Conservation (phyloP, 768 basidiomycete genomes). For the Naganishia randhawae region DNA sequence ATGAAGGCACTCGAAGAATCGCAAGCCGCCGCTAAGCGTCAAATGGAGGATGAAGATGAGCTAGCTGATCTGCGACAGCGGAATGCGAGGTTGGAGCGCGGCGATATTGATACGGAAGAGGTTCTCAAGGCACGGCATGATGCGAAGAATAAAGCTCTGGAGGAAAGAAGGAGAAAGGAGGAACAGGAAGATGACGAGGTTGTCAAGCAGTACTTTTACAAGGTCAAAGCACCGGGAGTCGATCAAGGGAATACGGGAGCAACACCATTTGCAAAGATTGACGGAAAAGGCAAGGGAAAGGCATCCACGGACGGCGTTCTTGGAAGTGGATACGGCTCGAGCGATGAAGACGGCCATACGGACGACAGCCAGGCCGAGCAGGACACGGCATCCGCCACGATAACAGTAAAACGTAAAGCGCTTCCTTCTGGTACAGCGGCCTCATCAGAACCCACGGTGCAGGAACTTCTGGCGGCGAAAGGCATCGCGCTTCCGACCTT, state of each 20-base stretch:
- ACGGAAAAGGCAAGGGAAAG: conserved; percentile 32
- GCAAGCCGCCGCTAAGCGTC: conserved; percentile 84
- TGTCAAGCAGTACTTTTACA: conserved; percentile 82
- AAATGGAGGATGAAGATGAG: conserved; percentile 97
- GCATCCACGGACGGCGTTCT: conserved; percentile 50
- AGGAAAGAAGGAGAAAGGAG: conserved; percentile 60
- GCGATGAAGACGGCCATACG: conserved; percentile 27
- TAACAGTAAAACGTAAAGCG: conserved; percentile 44
- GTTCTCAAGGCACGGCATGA: conserved; percentile 50
- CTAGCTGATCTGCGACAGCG: conserved; percentile 69
- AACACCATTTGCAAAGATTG: background rate
- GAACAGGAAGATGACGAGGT: conserved; percentile 90
- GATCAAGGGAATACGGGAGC: conserved; percentile 2
- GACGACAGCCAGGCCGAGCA: conserved; percentile 30
- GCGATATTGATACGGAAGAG: conserved; percentile 63
- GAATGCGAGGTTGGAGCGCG: conserved; percentile 73
- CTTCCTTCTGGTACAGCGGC: conserved; percentile 25
- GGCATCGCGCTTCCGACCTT: conserved; percentile 36
- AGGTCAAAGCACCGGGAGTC: conserved; percentile 53
- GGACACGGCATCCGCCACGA: conserved; percentile 30
- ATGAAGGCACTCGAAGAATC: conserved; percentile 96
- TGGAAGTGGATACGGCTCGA: conserved; percentile 26
- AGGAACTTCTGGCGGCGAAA: conserved; percentile 44
- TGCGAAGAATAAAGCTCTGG: conserved; percentile 67
- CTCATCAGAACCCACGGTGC: conserved; percentile 42